These are phyloP conservation scores for Aspergillus puulaauensis DNA, from an alignment of 2,329 filamentous ascomycete species.

Conservation along the genomic window DNA sequence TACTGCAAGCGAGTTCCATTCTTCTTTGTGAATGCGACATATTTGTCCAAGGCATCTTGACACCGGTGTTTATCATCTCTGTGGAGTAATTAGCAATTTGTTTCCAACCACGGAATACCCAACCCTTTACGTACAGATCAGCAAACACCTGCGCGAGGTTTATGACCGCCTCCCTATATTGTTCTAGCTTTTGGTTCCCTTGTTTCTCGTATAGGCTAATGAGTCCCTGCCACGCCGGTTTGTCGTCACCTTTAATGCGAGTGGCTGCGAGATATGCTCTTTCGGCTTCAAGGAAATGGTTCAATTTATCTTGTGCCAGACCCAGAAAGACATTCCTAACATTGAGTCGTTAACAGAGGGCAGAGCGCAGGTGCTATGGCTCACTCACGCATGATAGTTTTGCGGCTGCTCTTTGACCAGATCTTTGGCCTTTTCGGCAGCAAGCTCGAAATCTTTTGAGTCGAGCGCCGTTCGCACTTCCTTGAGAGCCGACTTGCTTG, in stretches of 20 bases:
- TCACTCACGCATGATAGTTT: conserved; percentile 75
- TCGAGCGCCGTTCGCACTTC: conserved; percentile 76
- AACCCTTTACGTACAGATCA: conserved; percentile 50
- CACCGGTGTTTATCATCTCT: conserved; percentile 60
- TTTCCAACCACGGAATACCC: not conserved
- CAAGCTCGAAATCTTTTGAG: conserved; percentile 75
- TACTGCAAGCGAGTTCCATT: conserved; percentile 73
- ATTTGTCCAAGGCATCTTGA: conserved; percentile 72
- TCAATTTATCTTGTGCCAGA: conserved; percentile 77
- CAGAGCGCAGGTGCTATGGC: not conserved
- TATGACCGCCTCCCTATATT: conserved; percentile 72
- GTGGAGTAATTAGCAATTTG: conserved; percentile 14
- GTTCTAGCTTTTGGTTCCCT: conserved; percentile 64
- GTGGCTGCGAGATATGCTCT: conserved; percentile 72
- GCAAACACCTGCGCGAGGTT: conserved; percentile 74
- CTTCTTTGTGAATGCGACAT: conserved; percentile 69
- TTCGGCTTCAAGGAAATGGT: conserved; percentile 70
- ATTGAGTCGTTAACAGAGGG: conserved; percentile 13
- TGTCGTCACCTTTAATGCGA: conserved; percentile 68
- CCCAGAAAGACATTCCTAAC: conserved; percentile 78
- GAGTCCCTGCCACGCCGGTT: conserved; percentile 89
- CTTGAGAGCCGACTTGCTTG: conserved; percentile 73
- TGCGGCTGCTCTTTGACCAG: conserved; percentile 70
- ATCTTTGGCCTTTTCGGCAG: conserved; percentile 65
- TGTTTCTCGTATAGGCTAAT: conserved; percentile 82